Percentiles rank a stretch among this genome's conserved stretches.
Conservation (phyloP, 176 grass and related monocot species). For the Lolium multiflorum region DNA sequence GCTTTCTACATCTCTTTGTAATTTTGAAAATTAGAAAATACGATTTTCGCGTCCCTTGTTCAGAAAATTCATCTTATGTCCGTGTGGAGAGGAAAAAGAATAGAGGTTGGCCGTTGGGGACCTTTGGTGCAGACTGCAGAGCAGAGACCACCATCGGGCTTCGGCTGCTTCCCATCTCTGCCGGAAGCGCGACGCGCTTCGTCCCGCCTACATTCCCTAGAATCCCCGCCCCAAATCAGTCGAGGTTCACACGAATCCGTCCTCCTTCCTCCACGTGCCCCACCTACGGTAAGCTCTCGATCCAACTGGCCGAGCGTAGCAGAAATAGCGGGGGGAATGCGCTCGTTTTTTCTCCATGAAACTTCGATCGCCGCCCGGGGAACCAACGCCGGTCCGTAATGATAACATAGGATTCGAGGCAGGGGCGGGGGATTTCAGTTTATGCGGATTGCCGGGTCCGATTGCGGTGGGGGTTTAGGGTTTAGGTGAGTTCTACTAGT, state of each 20-base stretch:
- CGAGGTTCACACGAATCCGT: too few species aligned
- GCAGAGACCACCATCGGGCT: too few species aligned
- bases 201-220: neutral
- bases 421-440: neutral
- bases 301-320: neutral
- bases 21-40: too few species aligned
- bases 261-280: neutral
- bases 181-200: too few species aligned
- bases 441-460: neutral
- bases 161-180: too few species aligned
- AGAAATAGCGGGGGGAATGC: neutral
- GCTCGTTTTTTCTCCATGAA: neutral
- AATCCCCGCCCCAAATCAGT: neutral
- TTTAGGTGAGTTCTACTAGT: neutral
- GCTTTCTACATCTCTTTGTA: too few species aligned
- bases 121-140: too few species aligned
- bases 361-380: neutral
- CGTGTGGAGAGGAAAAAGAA: too few species aligned
- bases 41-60: too few species aligned
- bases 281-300: neutral
- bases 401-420: neutral
- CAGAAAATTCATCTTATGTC: too few species aligned
- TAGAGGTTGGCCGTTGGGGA: too few species aligned
- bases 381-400: neutral
- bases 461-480: constrained; percentile 11